Base-by-base conservation (phyloP, 2,329 filamentous ascomycete species). In the Aotearoamyces nothofagi region DNA sequence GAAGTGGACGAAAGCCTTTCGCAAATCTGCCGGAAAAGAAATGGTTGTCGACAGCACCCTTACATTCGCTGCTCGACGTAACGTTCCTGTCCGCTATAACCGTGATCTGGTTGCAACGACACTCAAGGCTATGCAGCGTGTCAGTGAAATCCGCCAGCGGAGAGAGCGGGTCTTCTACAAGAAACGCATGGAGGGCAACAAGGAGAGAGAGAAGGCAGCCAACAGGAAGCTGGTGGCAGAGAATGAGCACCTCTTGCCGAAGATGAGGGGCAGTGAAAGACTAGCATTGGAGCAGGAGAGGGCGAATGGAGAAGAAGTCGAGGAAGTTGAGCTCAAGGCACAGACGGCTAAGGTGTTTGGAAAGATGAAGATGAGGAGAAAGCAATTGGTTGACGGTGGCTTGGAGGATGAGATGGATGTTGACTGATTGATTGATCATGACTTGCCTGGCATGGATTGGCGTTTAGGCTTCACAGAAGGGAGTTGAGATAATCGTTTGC, bases 1-100 rank as follows among this genome's bases (percentile, higher is more conserved):
- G 45, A 90, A 84, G 58, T 94, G 87, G 90, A 94, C 87, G 38
- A 93, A 94, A 66, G 75, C 82, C 29, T 87, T 86, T 68, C 78
- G 84, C 49, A 78, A 77, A 51, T 71, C 78, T 11, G 77, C 79
- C 33, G 82, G 82, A 60, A 92, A 84, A 61, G 67, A 74, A 51
- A 73, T 92, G 82, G 80, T 81, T 33, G 86, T 96, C 56, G 90
- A 98, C 66, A 79, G 73, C 47, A 93, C 87, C 17, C 75, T 98
- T 36, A 78, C 83, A 50, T 93, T 96, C 59, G 79, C 82, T 38
- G 80, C 83, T 42, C 79, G 83, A 51, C 80, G 90, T 63, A 94
- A 98, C 64, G 72, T 92, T 17, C 90, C 90, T 41, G 73, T 92
- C 37, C 82, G 87, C 51, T 98, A 98, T 72, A 82, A 94, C 69